Conservation (phyloP, 352 stramenopile genomes). For the Phytophthora macrochlamydospora region DNA sequence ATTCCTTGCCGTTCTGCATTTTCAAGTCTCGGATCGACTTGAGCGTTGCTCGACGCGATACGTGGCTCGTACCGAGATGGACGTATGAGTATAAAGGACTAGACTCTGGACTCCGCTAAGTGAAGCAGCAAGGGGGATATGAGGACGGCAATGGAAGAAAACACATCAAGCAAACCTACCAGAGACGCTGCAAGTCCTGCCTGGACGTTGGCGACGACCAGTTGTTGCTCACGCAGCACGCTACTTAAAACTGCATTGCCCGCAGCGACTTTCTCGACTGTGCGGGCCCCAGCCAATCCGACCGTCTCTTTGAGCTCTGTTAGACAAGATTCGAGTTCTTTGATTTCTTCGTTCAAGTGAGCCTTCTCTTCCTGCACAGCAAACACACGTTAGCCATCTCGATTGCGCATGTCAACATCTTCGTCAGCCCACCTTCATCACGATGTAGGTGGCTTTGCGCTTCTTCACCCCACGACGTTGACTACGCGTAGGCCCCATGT, state of each 20-base stretch:
- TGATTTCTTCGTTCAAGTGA: conserved; percentile 7
- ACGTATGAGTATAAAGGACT: conserved; percentile 25
- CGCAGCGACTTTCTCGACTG: conserved; percentile 20
- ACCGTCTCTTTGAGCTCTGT: conserved; percentile 16
- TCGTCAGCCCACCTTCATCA: conserved; percentile 10
- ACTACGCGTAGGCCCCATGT: neutral
- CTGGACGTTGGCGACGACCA: conserved; percentile 12
- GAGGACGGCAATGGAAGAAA: neutral
- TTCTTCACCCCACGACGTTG: conserved; percentile 15
- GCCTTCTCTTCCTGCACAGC: conserved; percentile 20
- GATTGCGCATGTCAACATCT: neutral
- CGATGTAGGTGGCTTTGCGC: conserved; percentile 20
- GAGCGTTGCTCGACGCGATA: conserved; percentile 30
- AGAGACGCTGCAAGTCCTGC: conserved; percentile 13
- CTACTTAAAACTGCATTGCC: conserved; percentile 17
- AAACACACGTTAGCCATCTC: neutral
- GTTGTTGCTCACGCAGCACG: conserved; percentile 23
- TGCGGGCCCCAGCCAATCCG: conserved; percentile 13
- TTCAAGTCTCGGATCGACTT: conserved; percentile 31
- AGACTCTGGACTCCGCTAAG: conserved; percentile 13
- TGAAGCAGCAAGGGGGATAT: neutral
- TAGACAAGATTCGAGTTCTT: conserved; percentile 18
- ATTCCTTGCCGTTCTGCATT: conserved; percentile 35
- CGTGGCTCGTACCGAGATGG: conserved; percentile 24
- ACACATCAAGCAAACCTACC: conserved; percentile 5